A percentile compares a stretch with the other conserved stretches of the same genome.
phyloP scores from a whole-genome alignment of 768 basidiomycete species.

The Boletellus emodensis region DNA sequence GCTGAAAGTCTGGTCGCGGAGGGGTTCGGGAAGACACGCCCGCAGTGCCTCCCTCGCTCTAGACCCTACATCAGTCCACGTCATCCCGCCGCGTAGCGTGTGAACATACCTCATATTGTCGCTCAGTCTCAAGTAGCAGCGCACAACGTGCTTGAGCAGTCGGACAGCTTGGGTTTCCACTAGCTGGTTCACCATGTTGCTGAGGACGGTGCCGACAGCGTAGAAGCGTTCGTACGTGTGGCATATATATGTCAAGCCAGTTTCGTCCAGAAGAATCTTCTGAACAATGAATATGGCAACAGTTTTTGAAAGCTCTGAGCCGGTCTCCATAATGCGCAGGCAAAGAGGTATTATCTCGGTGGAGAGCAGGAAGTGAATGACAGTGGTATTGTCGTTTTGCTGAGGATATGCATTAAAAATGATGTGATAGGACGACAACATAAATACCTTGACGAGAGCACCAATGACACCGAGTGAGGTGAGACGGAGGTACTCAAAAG shows the following conservation, averaged over 20 bases:
- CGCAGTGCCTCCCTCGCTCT: constrained; percentile 95
- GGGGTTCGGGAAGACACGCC: constrained; percentile 92
- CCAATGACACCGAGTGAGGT: constrained; percentile 99
- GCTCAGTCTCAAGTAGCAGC: constrained; percentile 93
- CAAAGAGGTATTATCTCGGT: constrained; percentile 99
- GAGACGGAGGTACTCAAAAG: constrained; percentile 98
- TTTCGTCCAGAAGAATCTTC: constrained; percentile 95
- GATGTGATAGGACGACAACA: neutral
- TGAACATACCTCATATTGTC: constrained; percentile 84
- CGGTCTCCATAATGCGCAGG: constrained; percentile 99
- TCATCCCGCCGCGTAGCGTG: constrained; percentile 7
- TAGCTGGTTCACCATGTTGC: constrained; percentile 98
- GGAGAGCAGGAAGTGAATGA: constrained; percentile 97
- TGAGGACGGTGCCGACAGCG: constrained; percentile 95
- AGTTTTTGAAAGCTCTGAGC: constrained; percentile 96
- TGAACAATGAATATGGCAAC: constrained; percentile 99
- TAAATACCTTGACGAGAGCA: constrained; percentile 88
- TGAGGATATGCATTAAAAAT: constrained; percentile 31
- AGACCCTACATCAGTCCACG: constrained; percentile 9
- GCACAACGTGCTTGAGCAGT: constrained; percentile 94
- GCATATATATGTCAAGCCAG: constrained; percentile 96
- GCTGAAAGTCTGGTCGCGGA: constrained; percentile 91
- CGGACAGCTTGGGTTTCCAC: constrained; percentile 98
- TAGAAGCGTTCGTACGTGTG: constrained; percentile 99
- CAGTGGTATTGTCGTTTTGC: constrained; percentile 99